Evolutionary conservation across 2,329 filamentous ascomycete species (phyloP).

Genomic region (Verticillium dahliae): DNA sequence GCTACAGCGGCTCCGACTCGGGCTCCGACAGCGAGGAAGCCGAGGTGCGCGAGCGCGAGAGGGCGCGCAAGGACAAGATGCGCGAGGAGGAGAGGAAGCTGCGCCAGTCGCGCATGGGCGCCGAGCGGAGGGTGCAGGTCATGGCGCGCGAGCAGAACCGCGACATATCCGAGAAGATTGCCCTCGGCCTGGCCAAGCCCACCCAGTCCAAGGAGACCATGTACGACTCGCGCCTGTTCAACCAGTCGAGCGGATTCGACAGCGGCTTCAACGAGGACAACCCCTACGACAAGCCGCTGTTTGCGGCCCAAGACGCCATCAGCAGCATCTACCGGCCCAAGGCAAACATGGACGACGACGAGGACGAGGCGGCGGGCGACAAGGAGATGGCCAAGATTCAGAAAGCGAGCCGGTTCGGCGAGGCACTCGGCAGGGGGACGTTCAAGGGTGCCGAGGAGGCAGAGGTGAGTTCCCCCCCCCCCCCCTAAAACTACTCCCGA

Average conservation of each 20-base stretch:
- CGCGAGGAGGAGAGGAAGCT: slow-evolving; percentile 84
- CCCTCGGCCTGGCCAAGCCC: slow-evolving; percentile 87
- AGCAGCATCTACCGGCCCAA: slow-evolving; percentile 87
- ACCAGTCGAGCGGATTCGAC: slow-evolving; percentile 86
- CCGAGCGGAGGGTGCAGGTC: slow-evolving; percentile 84
- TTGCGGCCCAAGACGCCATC: slow-evolving; percentile 91
- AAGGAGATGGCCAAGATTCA: slow-evolving; percentile 83
- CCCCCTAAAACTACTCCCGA: too few relatives aligned
- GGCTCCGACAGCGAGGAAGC: slow-evolving; percentile 56
- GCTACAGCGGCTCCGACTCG: slow-evolving; percentile 47
- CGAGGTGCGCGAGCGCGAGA: slow-evolving; percentile 69
- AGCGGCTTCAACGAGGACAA: slow-evolving; percentile 97
- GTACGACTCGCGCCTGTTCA: slow-evolving; percentile 95
- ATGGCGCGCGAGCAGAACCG: slow-evolving; percentile 93
- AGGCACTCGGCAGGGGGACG: slow-evolving; percentile 81
- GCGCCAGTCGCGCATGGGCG: slow-evolving; percentile 90
- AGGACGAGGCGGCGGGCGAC: slow-evolving; percentile 73
- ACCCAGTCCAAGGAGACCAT: slow-evolving; percentile 88
- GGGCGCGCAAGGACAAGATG: slow-evolving; percentile 68
- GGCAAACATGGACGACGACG: slow-evolving; percentile 66
- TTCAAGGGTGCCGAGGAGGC: slow-evolving; percentile 83
- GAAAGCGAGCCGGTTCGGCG: slow-evolving; percentile 74
- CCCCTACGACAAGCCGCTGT: slow-evolving; percentile 92
- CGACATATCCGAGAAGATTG: slow-evolving; percentile 95
- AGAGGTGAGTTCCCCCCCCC: slow-evolving; percentile 49